These are phyloP conservation scores for Pseudoperonospora humuli DNA, from an alignment of 352 stramenopile species.

Conservation along the genomic window DNA sequence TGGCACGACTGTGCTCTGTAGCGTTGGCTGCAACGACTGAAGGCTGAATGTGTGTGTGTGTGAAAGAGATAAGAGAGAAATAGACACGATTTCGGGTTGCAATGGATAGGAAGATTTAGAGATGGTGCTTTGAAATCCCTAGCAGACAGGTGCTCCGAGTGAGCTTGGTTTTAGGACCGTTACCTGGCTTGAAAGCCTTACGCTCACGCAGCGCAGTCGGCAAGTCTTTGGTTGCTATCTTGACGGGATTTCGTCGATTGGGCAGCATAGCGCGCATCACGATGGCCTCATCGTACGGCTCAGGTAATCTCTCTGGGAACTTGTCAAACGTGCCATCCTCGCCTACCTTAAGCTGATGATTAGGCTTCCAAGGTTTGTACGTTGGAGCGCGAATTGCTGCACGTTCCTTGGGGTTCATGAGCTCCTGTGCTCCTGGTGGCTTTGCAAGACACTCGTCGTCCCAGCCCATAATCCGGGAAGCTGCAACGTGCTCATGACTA, in stretches of 20 bases:
- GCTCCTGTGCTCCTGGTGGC: too few species aligned
- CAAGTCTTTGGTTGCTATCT: conserved; percentile 49
- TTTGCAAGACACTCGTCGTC: too few species aligned
- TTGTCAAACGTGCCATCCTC: too few species aligned
- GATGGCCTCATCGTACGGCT: conserved; percentile 68
- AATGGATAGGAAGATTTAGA: conserved; percentile 30
- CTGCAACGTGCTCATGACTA: too few species aligned
- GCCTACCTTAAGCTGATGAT: too few species aligned
- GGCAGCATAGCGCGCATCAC: conserved; percentile 72
- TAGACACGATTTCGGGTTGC: conserved; percentile 16
- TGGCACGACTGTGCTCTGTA: conserved; percentile 62
- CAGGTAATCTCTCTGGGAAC: too few species aligned
- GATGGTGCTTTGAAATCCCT: conserved; percentile 69
- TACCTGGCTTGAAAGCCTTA: conserved; percentile 60
- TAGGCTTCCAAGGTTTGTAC: too few species aligned
- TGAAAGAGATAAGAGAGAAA: conserved; percentile 11
- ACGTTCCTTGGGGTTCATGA: too few species aligned
- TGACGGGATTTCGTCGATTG: conserved; percentile 60
- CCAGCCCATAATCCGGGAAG: too few species aligned
- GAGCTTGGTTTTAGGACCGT: conserved; percentile 64
- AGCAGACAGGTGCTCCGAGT: conserved; percentile 62
- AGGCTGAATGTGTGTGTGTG: conserved; percentile 6
- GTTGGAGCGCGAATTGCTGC: too few species aligned
- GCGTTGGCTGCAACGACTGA: conserved; percentile 25
- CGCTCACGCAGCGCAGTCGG: conserved; percentile 52